Base-by-base conservation (phyloP, 495 filamentous ascomycete species). In the Monascus purpureus region DNA sequence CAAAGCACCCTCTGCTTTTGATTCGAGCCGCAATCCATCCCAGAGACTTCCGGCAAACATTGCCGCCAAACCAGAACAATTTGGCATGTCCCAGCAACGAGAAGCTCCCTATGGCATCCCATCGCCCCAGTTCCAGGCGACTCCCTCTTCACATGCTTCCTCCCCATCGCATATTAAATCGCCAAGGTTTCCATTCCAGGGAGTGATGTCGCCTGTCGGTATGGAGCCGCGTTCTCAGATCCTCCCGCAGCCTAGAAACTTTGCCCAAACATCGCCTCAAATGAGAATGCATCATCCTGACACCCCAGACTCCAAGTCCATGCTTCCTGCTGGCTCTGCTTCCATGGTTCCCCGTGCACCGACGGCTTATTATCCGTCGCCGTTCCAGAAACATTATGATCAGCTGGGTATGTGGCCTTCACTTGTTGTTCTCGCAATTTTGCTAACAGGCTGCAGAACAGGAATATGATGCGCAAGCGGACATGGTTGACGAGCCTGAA, bases 381-480 rank as follows among this genome's bases (percentile, higher is more conserved):
- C 80, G 14, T 94, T 93, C 54, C 82, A 93, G 52, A 85, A 79
- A 54, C 90, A 96, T 62, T 83, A 88, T 55, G 81, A 93, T 59
- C 87, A 95, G 69, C 79, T 97, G 64, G 90, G 90, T 82, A 87
- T 82, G 88, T n/a, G n/a, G n/a, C 67, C 75, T 62, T 50, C 78
- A 75, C 72, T 50, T 60, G 63, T 67, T 52, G 41, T 68, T 16
- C 13, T 20, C 23, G 8, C 18, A 33, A 17, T 15, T 28, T 8
- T 25, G 16, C 30, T 13, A 23, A 29, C 2, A 29, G 15, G 11
- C 13, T 26, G 33, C 71, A 97, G 90, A 96, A 67, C 88, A 93
- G 70, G 90, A 97, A 67, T 96, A 96, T 66, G 90, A 97, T 59
- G 85, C 90, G 34, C 82, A 90, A 66, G 76, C 81, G 48, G 86